Evolutionary conservation across 768 basidiomycete species (phyloP), one percentile per base, ranked within the genome.

Genomic region (Kwoniella sp.): DNA sequence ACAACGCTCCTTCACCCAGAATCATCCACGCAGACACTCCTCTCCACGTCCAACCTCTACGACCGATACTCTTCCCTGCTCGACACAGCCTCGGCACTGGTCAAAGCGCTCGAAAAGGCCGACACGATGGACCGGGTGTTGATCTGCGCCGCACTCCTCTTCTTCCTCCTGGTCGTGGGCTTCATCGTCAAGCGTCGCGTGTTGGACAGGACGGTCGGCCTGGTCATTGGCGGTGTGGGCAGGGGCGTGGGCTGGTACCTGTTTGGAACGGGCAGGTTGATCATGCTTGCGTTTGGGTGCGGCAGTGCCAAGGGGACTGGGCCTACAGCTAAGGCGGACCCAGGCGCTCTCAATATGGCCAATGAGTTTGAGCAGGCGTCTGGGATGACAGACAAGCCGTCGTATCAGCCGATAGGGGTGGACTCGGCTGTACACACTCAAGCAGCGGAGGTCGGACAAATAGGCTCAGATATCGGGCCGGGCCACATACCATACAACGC

Each of bases 121-220:
- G 92, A 98, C 77, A 85, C 87, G 83, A 77, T 92, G 17, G 95
- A 99, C 77, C 85, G 92, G 5, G 71, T 95, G 25, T 77, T 98
- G 56, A 85, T 99, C 62, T 76, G 90, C 48, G 79, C 83, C 1
- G 88, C 82, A 0, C 82, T 98, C 29, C 69, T 78, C 10, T 88
- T 96, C 73, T 99, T 99, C 77, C 56, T 84, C 53, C 81, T 91
- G 15, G 85, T 88, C 26, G 83, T 90, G 6, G 79, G 85, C 22
- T 92, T 88, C 63, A 86, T 99, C 60, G 65, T 98, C 64, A 89
- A 95, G 74, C 84, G 91, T 51, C 81, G 95, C 14, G 76, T 96
- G 40, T 59, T 96, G 29, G 88, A 93, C 69, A 81, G 83, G 29
- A 83, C 87, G 2, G 56, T 93, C 22, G 79, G 84, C 19, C 28